A percentile compares a stretch with the other conserved stretches of the same genome.
Conservation (phyloP, 1,284 basidiomycete genomes). For the Mycena sp. region DNA sequence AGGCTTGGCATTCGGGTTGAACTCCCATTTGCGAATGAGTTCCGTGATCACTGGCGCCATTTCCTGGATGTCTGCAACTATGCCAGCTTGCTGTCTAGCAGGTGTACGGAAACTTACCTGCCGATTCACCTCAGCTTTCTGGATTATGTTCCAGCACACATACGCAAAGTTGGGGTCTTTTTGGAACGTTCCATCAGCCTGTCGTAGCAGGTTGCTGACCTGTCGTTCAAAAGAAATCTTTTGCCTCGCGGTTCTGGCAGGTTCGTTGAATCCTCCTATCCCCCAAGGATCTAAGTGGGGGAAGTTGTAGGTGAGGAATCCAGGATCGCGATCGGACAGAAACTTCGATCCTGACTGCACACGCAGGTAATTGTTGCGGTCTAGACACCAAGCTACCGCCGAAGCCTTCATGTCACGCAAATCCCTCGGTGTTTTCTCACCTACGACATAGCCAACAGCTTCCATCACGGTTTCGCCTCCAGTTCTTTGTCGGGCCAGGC, state of each 20-base stretch:
- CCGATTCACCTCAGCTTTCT: constrained; percentile 16
- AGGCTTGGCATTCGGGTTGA: background rate
- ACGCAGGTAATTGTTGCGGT: background rate
- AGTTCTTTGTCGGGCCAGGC: background rate
- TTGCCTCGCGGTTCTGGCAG: background rate
- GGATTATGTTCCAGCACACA: constrained; percentile 26
- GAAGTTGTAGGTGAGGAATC: constrained; percentile 9
- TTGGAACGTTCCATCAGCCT: background rate
- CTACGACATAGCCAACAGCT: background rate
- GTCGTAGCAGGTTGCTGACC: constrained; percentile 7
- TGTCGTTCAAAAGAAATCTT: background rate
- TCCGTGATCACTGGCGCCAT: background rate
- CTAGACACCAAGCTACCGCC: constrained; percentile 20
- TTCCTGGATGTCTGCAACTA: background rate
- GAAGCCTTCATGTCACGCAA: constrained; percentile 9
- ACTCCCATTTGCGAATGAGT: too few species aligned
- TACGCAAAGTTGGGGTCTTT: constrained; percentile 5
- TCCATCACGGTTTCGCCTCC: background rate
- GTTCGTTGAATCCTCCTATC: too few species aligned
- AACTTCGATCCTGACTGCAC: constrained; percentile 14
- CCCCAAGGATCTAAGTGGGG: background rate
- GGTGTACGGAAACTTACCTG: constrained; percentile 7
- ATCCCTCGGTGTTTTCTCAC: background rate
- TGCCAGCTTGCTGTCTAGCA: background rate
- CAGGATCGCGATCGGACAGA: constrained; percentile 11